phyloP scores from a whole-genome alignment of 441 rosid species.

The Eruca vesicaria region DNA sequence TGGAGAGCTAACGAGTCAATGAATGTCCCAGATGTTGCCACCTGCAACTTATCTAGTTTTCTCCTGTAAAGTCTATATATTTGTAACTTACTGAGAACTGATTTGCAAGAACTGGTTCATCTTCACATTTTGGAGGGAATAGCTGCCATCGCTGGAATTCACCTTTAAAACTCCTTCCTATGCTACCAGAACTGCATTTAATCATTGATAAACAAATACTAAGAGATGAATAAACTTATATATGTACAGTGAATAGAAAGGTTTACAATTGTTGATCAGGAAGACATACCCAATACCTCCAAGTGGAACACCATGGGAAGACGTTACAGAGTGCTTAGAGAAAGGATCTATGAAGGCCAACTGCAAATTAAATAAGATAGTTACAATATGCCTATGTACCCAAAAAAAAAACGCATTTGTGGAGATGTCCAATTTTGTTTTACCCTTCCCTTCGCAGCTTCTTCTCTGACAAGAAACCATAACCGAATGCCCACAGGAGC shows the following conservation, averaged over 20 bases:
- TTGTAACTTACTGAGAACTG: slow-evolving; percentile 54
- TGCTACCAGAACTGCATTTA: slow-evolving; percentile 51
- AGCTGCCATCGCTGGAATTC: slow-evolving; percentile 53
- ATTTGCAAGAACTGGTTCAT: slow-evolving; percentile 54
- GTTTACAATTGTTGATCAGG: not conserved
- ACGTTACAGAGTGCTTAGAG: slow-evolving; percentile 47
- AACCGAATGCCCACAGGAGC: slow-evolving; percentile 82
- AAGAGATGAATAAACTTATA: not conserved
- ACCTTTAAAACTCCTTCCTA: slow-evolving; percentile 59
- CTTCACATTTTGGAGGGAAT: slow-evolving; percentile 52
- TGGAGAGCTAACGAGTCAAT: not conserved
- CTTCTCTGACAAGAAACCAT: slow-evolving; percentile 55
- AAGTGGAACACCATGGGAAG: slow-evolving; percentile 78
- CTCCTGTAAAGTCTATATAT: not conserved
- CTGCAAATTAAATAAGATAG: slow-evolving; percentile 35
- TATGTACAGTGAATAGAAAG: not conserved
- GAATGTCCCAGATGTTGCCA: not conserved
- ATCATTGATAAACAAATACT: not conserved
- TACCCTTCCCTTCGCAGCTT: slow-evolving; percentile 70
- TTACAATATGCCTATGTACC: not conserved
- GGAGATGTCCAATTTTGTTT: not conserved
- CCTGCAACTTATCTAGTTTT: not conserved
- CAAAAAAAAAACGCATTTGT: not conserved
- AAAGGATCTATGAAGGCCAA: slow-evolving; percentile 61
- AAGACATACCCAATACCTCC: slow-evolving; percentile 82